phyloP scores from a whole-genome alignment of 305 asterid genomes.

The Petunia hybrid region DNA sequence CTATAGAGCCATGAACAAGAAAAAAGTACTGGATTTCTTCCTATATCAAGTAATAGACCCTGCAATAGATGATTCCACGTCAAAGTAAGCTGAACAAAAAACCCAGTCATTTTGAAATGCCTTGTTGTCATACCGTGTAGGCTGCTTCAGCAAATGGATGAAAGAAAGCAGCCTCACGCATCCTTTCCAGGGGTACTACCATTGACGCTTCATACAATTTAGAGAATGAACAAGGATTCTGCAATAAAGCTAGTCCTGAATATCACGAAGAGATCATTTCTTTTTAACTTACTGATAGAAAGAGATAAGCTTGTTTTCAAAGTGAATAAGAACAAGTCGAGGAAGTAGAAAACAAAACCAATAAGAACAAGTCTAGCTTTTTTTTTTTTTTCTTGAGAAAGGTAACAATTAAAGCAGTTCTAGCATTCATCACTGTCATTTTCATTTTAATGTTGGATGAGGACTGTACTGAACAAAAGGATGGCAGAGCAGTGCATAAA shows the following conservation, averaged over 20 bases:
- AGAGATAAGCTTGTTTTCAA: constrained; percentile 23
- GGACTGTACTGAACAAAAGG: constrained; percentile 15
- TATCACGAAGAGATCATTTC: constrained; percentile 24
- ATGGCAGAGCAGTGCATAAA: neutral
- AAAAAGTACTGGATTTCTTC: constrained; percentile 42
- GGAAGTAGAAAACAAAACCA: constrained; percentile 16
- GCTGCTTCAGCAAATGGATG: constrained; percentile 53
- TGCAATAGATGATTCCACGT: constrained; percentile 30
- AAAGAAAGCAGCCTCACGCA: constrained; percentile 37
- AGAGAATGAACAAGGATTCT: constrained; percentile 28
- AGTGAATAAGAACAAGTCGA: neutral
- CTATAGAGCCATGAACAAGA: constrained; percentile 46
- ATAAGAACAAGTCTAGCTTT: too few species aligned
- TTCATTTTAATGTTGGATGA: neutral
- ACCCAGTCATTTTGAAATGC: neutral
- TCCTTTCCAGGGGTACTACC: constrained; percentile 34
- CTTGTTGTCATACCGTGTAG: constrained; percentile 35
- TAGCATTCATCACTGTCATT: constrained; percentile 12
- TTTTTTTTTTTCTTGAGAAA: neutral
- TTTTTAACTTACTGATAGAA: constrained; percentile 24
- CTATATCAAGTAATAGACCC: constrained; percentile 48
- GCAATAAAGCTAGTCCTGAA: constrained; percentile 45
- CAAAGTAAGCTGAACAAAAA: neutral
- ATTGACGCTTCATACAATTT: constrained; percentile 29
- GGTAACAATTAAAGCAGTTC: neutral